phyloP scores from a whole-genome alignment of 2,329 filamentous ascomycete species.

The Aspergillus caelatus region DNA sequence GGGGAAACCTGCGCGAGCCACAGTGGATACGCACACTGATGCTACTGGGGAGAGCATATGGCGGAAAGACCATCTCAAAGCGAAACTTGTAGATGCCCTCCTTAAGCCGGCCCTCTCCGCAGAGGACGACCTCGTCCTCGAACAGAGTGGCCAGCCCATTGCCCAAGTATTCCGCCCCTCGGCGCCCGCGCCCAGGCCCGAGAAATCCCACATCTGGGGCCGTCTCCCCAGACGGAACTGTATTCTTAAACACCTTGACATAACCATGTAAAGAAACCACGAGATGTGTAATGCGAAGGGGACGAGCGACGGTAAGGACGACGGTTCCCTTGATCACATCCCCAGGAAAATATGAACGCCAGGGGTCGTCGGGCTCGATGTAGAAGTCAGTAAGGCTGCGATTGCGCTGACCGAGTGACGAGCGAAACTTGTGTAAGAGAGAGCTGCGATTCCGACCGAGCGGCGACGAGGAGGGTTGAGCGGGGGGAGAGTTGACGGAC shows the following conservation, averaged over 20 bases:
- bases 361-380: slow-evolving; percentile 65
- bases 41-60: slow-evolving; percentile 71
- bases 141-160: slow-evolving; percentile 67
- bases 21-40: slow-evolving; percentile 73
- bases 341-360: slow-evolving; percentile 64
- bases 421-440: slow-evolving; percentile 58
- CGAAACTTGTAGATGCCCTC: slow-evolving; percentile 69
- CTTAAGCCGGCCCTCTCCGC: slow-evolving; percentile 64
- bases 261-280: slow-evolving; percentile 66
- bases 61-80: slow-evolving; percentile 65
- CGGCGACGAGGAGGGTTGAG: slow-evolving; percentile 36
- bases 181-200: slow-evolving; percentile 57
- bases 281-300: slow-evolving; percentile 65
- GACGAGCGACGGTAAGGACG: slow-evolving; percentile 61
- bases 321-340: slow-evolving; percentile 65
- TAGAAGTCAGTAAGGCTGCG: slow-evolving; percentile 64
- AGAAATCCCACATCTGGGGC: slow-evolving; percentile 53
- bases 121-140: slow-evolving; percentile 66
- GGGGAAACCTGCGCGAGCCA: slow-evolving; percentile 8
- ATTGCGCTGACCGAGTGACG: slow-evolving; percentile 55
- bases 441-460: slow-evolving; percentile 46
- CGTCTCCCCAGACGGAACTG: slow-evolving; percentile 58
- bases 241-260: slow-evolving; percentile 67
- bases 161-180: slow-evolving; percentile 59
- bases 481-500: slow-evolving; percentile 41